Evolutionary conservation across 75 land plant species (phyloP).

Genomic region (Cryptomeria japonica): DNA sequence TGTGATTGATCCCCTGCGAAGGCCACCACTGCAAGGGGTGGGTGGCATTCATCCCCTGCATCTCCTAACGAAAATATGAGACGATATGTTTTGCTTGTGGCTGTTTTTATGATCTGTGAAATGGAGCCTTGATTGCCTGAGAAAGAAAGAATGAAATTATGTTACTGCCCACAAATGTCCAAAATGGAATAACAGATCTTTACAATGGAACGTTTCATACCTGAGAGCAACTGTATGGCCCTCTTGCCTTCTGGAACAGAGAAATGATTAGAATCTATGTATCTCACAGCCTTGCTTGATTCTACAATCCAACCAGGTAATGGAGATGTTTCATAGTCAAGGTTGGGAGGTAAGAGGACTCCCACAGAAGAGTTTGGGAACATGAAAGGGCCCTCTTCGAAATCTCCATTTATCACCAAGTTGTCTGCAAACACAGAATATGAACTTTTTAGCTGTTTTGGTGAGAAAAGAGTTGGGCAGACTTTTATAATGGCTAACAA

Average conservation of each 20-base stretch:
- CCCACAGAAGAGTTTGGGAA: constrained; percentile 2
- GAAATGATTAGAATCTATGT: constrained; percentile 1
- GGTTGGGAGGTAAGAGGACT: constrained; percentile 5
- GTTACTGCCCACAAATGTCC: neutral
- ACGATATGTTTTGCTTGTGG: constrained; percentile 38
- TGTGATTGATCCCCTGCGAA: constrained; percentile 60
- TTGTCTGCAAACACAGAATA: constrained; percentile 22
- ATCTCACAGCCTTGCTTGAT: constrained; percentile 8
- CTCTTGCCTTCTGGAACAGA: constrained; percentile 3
- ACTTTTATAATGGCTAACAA: neutral
- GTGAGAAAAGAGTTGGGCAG: neutral
- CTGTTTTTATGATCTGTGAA: constrained; percentile 61
- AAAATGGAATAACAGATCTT: constrained; percentile 8
- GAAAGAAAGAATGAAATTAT: neutral
- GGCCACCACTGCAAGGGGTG: constrained; percentile 61
- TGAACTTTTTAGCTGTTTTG: neutral
- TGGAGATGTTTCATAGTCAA: neutral
- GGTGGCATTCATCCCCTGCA: constrained; percentile 56
- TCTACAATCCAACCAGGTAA: neutral
- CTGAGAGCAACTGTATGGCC: constrained; percentile 3
- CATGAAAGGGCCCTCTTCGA: constrained; percentile 4
- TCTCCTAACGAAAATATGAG: constrained; percentile 54
- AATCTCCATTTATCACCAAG: constrained; percentile 12
- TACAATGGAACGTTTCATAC: neutral
- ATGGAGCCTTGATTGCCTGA: constrained; percentile 4